Evolutionary conservation across 257 asterid species (phyloP).

Genomic region (Jasminum sambac): DNA sequence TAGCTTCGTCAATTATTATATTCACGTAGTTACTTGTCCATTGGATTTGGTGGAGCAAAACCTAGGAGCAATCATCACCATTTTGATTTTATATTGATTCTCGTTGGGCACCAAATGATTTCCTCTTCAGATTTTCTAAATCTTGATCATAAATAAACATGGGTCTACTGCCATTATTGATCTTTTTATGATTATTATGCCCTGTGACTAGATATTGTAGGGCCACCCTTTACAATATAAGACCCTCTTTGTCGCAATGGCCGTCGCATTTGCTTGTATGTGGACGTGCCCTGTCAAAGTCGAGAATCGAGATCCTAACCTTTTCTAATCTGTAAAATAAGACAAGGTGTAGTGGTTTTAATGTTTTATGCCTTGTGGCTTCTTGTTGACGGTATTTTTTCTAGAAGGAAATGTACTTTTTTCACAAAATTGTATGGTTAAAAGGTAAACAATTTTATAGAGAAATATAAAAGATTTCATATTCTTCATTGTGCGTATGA

Average conservation of each 20-base stretch:
- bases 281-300: not conserved
- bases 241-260: not conserved
- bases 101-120: not conserved
- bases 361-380: too few relatives aligned
- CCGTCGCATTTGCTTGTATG: not conserved
- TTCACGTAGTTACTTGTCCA: too few relatives aligned
- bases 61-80: not conserved
- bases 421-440: too few relatives aligned
- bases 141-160: conserved; percentile 2
- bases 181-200: not conserved
- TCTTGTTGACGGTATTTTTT: too few relatives aligned
- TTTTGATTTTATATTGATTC: not conserved
- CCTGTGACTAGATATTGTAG: conserved; percentile 1
- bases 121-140: not conserved
- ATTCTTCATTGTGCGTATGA: too few relatives aligned
- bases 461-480: too few relatives aligned
- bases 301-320: not conserved
- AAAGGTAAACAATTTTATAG: too few relatives aligned
- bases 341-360: not conserved
- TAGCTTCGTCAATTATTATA: too few relatives aligned
- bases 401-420: too few relatives aligned
- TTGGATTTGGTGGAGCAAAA: not conserved
- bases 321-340: not conserved
- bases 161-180: not conserved
- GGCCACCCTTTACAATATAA: not conserved